Conservation (phyloP, 805 yeast genomes). For the Nakazawaea anatomiae region DNA sequence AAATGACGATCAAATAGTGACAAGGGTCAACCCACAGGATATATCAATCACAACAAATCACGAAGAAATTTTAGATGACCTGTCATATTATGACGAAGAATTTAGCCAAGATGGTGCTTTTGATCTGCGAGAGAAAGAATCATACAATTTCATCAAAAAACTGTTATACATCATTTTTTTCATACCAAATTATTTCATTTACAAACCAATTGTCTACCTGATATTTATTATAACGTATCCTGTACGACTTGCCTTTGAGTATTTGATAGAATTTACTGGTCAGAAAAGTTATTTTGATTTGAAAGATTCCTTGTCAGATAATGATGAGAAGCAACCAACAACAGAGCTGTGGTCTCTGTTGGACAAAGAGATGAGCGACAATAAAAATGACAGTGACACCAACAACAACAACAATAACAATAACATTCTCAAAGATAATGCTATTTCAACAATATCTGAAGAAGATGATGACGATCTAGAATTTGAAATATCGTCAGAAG, state of each 20-base stretch:
- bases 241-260: slow-evolving; percentile 25
- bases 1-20: slow-evolving; percentile 8
- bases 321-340: not conserved
- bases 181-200: slow-evolving; percentile 41
- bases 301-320: not conserved
- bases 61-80: slow-evolving; percentile 8
- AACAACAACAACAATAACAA: not conserved
- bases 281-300: not conserved
- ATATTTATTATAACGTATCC: slow-evolving; percentile 57
- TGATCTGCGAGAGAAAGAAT: slow-evolving; percentile 1
- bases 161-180: slow-evolving; percentile 31
- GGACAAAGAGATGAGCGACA: not conserved
- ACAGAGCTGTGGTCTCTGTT: not conserved
- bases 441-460: slow-evolving; percentile 24
- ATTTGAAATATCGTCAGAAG: slow-evolving; percentile 20
- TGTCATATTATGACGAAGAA: not conserved
- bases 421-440: not conserved
- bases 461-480: slow-evolving; percentile 24
- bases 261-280: slow-evolving; percentile 15
- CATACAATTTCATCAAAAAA: slow-evolving; percentile 12
- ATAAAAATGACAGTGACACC: not conserved
- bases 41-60: slow-evolving; percentile 6
- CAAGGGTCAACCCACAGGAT: slow-evolving; percentile 12
- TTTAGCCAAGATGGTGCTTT: not conserved
- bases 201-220: slow-evolving; percentile 44